Base-by-base conservation (phyloP, 805 yeast genomes). In the Kuraishia hungarica region DNA sequence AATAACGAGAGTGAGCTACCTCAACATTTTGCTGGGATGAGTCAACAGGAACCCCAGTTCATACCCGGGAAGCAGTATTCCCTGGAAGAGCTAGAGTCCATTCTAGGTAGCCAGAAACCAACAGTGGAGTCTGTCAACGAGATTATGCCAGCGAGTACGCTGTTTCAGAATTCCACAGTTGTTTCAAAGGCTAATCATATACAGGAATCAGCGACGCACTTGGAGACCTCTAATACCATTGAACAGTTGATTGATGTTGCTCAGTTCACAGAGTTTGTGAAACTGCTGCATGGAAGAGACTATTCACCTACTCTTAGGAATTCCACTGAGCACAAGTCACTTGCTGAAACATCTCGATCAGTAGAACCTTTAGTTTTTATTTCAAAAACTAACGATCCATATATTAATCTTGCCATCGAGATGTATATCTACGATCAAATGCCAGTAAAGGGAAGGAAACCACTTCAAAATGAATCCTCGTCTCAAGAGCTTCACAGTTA, bases 321-420 rank as follows among this genome's bases (percentile, higher is more conserved):
- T 35, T 21, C 15, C 26, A 8, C 53, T 35, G 5, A 26, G 5
- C 4, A 51, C 48, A 11, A 28, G 5, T 39, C 26, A 22, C 39
- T 48, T 21, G 5, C 43, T n/a, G 20, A 29, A 8, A 21, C n/a
- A 35, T 20, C 47, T 13, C 54, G 49, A 19, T 15, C 35, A n/a
- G 56, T 61, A 26, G 60, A 62, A n/a, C 85, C 89, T 4, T 69
- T 84, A 20, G 72, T 84, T 1, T 74, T 89, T 39, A 65, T 85
- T 0, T 82, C 96, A 0, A 70, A 70, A 24, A 72, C 86, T 11
- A 65, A 71, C 2, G 78, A 87, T 61, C 98, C 98, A 1, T 83
- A 75, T 62, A 61, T 82, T 53, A 94, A 94, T 64, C 72, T 94
- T 17, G 90, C 97, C 1, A 62, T 91, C 4, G 99, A 94, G 62